These are phyloP conservation scores for Cicer yamashitae DNA, from an alignment of 306 rosid species.

Conservation along the genomic window DNA sequence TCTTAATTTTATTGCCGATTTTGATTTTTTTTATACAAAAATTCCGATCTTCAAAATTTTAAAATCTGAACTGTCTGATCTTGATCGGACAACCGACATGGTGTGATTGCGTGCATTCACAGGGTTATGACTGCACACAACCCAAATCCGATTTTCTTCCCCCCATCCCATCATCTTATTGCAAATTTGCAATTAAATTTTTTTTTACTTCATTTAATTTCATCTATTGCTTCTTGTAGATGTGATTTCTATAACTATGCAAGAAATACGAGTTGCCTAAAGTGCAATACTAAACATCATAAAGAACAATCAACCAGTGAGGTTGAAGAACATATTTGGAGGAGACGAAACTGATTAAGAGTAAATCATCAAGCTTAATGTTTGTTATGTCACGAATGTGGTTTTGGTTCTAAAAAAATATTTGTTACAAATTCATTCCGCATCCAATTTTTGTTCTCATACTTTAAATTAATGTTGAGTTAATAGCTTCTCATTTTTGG, in stretches of 20 bases:
- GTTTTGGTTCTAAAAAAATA: background rate
- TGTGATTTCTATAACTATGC: conserved; percentile 73
- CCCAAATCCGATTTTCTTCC: too few relatives aligned
- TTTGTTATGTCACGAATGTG: background rate
- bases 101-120: too few relatives aligned
- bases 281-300: conserved; percentile 61
- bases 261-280: conserved; percentile 60
- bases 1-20: too few relatives aligned
- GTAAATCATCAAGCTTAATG: background rate
- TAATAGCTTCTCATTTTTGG: background rate
- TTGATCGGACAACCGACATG: too few relatives aligned
- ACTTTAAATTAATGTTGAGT: background rate
- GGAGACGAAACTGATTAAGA: conserved; percentile 42
- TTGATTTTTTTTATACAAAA: too few relatives aligned
- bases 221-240: conserved; percentile 50
- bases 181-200: background rate
- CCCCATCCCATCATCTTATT: background rate
- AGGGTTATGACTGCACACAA: too few relatives aligned
- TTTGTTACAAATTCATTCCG: background rate
- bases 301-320: conserved; percentile 40
- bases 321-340: conserved; percentile 61
- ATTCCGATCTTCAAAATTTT: too few relatives aligned
- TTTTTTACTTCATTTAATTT: conserved; percentile 1
- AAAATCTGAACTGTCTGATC: too few relatives aligned
- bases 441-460: background rate